These are phyloP conservation scores for Paraphaeosphaeria sporulosa DNA, from an alignment of 2,329 filamentous ascomycete species.

Conservation along the genomic window DNA sequence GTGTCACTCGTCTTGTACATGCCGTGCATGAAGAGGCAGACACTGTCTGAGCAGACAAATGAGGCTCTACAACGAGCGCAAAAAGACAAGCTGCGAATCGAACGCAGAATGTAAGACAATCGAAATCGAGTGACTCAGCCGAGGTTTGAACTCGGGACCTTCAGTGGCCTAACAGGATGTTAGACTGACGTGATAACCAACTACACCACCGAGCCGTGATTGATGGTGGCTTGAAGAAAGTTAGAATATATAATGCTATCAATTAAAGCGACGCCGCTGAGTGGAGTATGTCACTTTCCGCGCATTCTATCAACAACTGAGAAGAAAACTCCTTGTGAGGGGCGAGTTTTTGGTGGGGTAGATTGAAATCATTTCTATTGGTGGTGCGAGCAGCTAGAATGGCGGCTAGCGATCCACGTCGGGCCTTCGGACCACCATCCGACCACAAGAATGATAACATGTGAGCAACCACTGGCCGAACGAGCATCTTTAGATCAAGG, in stretches of 20 bases:
- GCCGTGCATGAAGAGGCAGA: no score
- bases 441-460: not conserved
- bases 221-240: not conserved
- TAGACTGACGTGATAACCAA: slow-evolving; percentile 58
- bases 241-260: not conserved
- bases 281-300: no score
- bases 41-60: no score
- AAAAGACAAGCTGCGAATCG: slow-evolving; percentile 7
- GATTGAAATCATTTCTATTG: not conserved
- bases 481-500: not conserved
- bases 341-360: not conserved
- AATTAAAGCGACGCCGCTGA: no score
- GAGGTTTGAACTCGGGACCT: slow-evolving; percentile 16
- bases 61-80: slow-evolving; percentile 4
- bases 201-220: slow-evolving; percentile 50
- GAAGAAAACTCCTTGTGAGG: not conserved
- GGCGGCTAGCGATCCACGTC: not conserved
- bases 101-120: slow-evolving; percentile 6
- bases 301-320: no score
- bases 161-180: slow-evolving; percentile 32
- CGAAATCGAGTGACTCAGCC: slow-evolving; percentile 10
- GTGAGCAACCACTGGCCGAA: not conserved
- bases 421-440: not conserved
- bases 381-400: not conserved
- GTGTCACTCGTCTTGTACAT: no score